Conservation (phyloP, 139 green algal genomes). For the Closterium sp. region DNA sequence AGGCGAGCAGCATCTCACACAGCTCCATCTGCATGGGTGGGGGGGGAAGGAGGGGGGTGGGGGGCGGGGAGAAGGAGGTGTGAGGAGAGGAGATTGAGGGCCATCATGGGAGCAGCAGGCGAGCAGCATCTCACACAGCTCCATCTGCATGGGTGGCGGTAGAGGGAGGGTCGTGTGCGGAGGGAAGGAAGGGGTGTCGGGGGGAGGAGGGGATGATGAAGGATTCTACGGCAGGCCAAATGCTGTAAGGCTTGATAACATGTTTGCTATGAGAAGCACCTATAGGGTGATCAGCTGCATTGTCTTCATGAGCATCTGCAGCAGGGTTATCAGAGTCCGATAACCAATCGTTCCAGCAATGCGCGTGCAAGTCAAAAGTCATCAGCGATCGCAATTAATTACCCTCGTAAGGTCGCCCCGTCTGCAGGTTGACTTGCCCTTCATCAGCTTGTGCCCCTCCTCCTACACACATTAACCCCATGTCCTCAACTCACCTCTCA, state of each 20-base stretch:
- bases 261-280: too few relatives aligned
- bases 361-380: too few relatives aligned
- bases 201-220: too few relatives aligned
- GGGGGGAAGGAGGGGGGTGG: not conserved
- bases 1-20: constrained; percentile 96
- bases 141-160: constrained; percentile 48
- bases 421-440: constrained; percentile 84
- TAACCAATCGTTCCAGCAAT: too few relatives aligned
- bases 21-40: constrained; percentile 68
- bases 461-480: too few relatives aligned
- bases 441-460: constrained; percentile 98
- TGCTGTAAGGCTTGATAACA: too few relatives aligned
- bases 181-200: not conserved
- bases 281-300: too few relatives aligned
- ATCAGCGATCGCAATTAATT: too few relatives aligned
- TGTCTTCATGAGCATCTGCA: too few relatives aligned
- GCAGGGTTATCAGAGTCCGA: constrained; percentile 25
- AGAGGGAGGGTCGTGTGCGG: not conserved
- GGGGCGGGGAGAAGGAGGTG: not conserved
- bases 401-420: too few relatives aligned
- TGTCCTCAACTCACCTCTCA: too few relatives aligned
- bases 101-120: constrained; percentile 5
- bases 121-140: constrained; percentile 94
- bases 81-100: not conserved
- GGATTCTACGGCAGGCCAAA: too few relatives aligned